A percentile compares a stretch with the other conserved stretches of the same genome.
Conservation (phyloP, 495 filamentous ascomycete species). For the Lepidopterella palustris region DNA sequence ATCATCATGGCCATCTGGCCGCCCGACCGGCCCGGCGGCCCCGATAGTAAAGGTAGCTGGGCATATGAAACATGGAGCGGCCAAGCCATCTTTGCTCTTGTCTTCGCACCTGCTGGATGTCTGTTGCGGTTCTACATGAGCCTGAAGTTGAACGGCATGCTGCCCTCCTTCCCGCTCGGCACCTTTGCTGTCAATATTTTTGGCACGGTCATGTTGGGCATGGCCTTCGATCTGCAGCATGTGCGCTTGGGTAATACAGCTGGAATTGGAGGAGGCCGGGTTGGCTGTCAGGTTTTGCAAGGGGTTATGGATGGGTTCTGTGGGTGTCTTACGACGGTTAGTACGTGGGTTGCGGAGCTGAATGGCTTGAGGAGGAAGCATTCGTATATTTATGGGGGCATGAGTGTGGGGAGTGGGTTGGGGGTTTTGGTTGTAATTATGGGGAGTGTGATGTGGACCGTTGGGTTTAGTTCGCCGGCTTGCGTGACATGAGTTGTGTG, state of each 20-base stretch:
- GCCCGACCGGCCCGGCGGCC: slow-evolving; percentile 50
- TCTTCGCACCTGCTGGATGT: slow-evolving; percentile 81
- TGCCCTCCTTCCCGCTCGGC: slow-evolving; percentile 71
- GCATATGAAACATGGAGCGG: slow-evolving; percentile 63
- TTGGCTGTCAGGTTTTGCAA: slow-evolving; percentile 72
- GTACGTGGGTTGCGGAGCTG: slow-evolving; percentile 83
- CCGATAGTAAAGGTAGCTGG: slow-evolving; percentile 27
- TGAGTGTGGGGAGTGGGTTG: slow-evolving; percentile 59
- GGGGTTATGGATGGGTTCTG: slow-evolving; percentile 89
- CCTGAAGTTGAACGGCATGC: slow-evolving; percentile 57
- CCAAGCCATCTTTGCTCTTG: slow-evolving; percentile 64
- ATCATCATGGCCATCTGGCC: slow-evolving; percentile 68
- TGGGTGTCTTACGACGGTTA: slow-evolving; percentile 84
- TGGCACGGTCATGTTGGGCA: slow-evolving; percentile 59
- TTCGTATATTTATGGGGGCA: slow-evolving; percentile 67
- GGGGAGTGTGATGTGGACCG: slow-evolving; percentile 73
- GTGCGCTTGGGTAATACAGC: slow-evolving; percentile 34
- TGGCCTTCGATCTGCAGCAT: slow-evolving; percentile 71
- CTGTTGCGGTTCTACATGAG: slow-evolving; percentile 67
- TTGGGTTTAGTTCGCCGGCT: slow-evolving; percentile 49
- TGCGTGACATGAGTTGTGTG: slow-evolving; percentile 38
- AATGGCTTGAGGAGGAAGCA: slow-evolving; percentile 57
- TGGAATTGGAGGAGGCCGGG: slow-evolving; percentile 40
- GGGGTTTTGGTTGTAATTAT: slow-evolving; percentile 65
- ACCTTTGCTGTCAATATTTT: slow-evolving; percentile 81